phyloP scores from a whole-genome alignment of 1,139 yeast genomes.

The Scheffersomyces lignicola region DNA sequence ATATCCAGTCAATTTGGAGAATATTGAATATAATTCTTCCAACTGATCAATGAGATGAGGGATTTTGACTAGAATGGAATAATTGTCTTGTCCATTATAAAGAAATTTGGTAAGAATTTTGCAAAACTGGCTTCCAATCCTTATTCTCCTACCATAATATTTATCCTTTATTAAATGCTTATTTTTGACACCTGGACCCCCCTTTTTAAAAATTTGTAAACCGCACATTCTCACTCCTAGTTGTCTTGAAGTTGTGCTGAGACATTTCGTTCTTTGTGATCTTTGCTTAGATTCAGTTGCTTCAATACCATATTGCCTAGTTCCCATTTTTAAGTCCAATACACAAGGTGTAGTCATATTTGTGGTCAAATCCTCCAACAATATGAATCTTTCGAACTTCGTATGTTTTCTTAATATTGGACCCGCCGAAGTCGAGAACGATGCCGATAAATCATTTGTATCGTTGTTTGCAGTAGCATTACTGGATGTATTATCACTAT shows the following conservation, averaged over 20 bases:
- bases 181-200: constrained; percentile 20
- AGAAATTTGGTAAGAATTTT: constrained; percentile 72
- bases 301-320: constrained; percentile 96
- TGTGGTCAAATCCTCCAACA: constrained; percentile 88
- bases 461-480: not conserved
- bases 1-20: constrained; percentile 66
- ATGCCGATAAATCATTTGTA: not conserved
- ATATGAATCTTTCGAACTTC: constrained; percentile 73
- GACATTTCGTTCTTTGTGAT: constrained; percentile 83
- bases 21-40: constrained; percentile 54
- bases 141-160: constrained; percentile 83
- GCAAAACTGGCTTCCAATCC: constrained; percentile 75
- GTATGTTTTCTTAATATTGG: constrained; percentile 40
- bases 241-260: constrained; percentile 72
- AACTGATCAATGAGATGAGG: constrained; percentile 65
- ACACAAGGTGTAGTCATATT: constrained; percentile 87
- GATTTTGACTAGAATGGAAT: constrained; percentile 66
- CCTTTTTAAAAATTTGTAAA: constrained; percentile 76
- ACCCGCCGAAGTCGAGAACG: constrained; percentile 1
- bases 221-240: constrained; percentile 96
- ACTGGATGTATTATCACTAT: not conserved
- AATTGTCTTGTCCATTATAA: constrained; percentile 65
- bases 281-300: constrained; percentile 70
- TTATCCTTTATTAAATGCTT: constrained; percentile 75
- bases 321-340: constrained; percentile 95